phyloP scores from a whole-genome alignment of 345 rosid species.

The Anastatica hierochuntica region DNA sequence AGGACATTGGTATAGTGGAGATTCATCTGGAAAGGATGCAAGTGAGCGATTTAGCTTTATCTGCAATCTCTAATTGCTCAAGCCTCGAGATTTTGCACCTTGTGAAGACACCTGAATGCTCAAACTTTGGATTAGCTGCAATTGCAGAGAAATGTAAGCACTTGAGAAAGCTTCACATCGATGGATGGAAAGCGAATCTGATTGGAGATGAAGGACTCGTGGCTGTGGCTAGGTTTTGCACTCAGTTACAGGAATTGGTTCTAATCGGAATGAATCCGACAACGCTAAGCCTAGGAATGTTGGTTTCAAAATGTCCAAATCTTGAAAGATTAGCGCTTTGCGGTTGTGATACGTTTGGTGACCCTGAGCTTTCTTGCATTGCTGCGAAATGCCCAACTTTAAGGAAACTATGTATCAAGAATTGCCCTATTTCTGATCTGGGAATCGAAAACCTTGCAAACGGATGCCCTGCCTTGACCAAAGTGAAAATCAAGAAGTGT shows the following conservation, averaged over 20 bases:
- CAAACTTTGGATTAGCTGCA: slow-evolving; percentile 43
- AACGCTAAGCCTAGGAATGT: slow-evolving; percentile 40
- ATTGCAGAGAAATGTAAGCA: slow-evolving; percentile 47
- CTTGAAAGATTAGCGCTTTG: slow-evolving; percentile 69
- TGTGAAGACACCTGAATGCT: slow-evolving; percentile 67
- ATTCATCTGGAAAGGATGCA: slow-evolving; percentile 62
- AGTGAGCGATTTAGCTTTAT: slow-evolving; percentile 56
- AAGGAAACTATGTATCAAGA: slow-evolving; percentile 70
- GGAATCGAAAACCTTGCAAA: slow-evolving; percentile 57
- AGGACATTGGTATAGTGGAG: slow-evolving; percentile 44
- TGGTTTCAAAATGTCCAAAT: slow-evolving; percentile 53
- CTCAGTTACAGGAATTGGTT: slow-evolving; percentile 62
- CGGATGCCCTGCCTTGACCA: slow-evolving; percentile 66
- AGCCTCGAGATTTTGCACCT: slow-evolving; percentile 64
- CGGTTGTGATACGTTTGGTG: slow-evolving; percentile 69
- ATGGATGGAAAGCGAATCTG: slow-evolving; percentile 64
- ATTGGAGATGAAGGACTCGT: slow-evolving; percentile 60
- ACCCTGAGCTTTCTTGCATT: slow-evolving; percentile 59
- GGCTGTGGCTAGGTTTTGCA: slow-evolving; percentile 49
- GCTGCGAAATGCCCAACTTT: slow-evolving; percentile 54
- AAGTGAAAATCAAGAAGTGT: slow-evolving; percentile 79
- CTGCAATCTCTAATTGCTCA: slow-evolving; percentile 43
- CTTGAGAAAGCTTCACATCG: slow-evolving; percentile 65
- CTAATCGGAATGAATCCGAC: slow-evolving; percentile 77
- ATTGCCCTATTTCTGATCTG: slow-evolving; percentile 51